Evolutionary conservation across 1,284 basidiomycete genomes (phyloP), one percentile per base, ranked within the genome.

Genomic region (Sporisorium reilianum): DNA sequence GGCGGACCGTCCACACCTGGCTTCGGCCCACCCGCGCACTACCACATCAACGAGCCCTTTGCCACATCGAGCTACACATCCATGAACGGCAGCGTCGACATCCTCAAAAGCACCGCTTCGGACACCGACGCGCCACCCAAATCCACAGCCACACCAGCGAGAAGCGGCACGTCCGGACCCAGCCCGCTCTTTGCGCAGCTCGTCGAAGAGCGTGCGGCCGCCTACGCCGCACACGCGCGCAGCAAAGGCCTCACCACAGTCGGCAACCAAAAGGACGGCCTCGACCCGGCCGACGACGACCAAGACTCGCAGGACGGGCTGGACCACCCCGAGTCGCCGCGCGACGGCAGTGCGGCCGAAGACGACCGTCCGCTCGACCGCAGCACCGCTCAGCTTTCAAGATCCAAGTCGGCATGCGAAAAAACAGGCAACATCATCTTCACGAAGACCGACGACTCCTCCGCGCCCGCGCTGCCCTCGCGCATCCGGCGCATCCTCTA

Each of bases 401-500:
- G 49, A 14, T 36, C 32, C 12, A 48, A n/a, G 28, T 42, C 55
- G 16, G 28, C 26, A 42, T 12, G 42, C 10, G 72, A 75, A n/a
- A 48, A 58, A 7, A 53, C 65, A 26, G 87, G 88, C 52, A 94
- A 94, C 80, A 87, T 92, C 25, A 87, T 90, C 83, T 94, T 93
- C 78, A 88, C 88, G 60, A 88, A 90, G 22, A 81, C 84, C 40
- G 86, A 86, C 44, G 62, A 73, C 38, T 5, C 4, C 2, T 88
- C 91, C 41, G 87, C 89, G 18, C 36, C 49, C 2, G 45, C 63
- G 1, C 65, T 80, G 1, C 41, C 71, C 3, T 68, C 72, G 5
- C 69, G 56, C 7, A 81, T 81, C 55, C 51, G 52, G 23, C 91
- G 91, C 53, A 85, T 98, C 42, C 93, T 92, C 82, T 98, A 98